Evolutionary conservation across 768 basidiomycete genomes (phyloP).

Genomic region (Tulasnella sp.): DNA sequence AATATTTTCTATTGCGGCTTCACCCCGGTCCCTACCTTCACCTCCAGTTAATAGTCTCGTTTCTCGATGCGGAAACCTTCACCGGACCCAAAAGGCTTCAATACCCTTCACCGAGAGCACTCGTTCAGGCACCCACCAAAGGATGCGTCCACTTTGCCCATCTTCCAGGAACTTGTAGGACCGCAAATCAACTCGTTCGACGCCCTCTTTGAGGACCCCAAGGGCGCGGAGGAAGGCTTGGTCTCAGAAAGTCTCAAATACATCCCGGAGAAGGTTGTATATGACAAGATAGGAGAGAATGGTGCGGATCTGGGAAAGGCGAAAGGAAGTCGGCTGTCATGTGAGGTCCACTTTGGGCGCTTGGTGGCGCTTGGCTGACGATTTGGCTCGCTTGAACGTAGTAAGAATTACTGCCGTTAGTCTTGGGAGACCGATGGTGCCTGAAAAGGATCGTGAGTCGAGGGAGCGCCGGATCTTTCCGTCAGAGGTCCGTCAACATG

Average conservation of each 20-base stretch:
- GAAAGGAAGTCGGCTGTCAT: slow-evolving; percentile 76
- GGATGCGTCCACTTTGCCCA: slow-evolving; percentile 56
- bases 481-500: slow-evolving; percentile 50
- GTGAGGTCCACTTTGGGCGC: slow-evolving; percentile 38
- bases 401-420: slow-evolving; percentile 76
- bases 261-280: slow-evolving; percentile 78
- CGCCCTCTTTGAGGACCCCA: slow-evolving; percentile 86
- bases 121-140: slow-evolving; percentile 65
- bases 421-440: slow-evolving; percentile 74
- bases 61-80: not conserved
- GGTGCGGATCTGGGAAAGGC: slow-evolving; percentile 11
- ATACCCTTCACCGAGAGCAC: slow-evolving; percentile 69
- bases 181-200: slow-evolving; percentile 97
- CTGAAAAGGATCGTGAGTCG: slow-evolving; percentile 67
- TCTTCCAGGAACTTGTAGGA: slow-evolving; percentile 82
- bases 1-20: too few relatives aligned
- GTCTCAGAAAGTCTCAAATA: slow-evolving; percentile 69
- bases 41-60: not conserved
- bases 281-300: not conserved
- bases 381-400: slow-evolving; percentile 25
- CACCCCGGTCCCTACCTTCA: not conserved
- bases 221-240: slow-evolving; percentile 64
- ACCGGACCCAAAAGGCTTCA: slow-evolving; percentile 34
- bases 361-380: not conserved
- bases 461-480: slow-evolving; percentile 76